A percentile compares a stretch with the other conserved stretches of the same genome.
These are phyloP conservation scores for Rhodotorula mucilaginosa DNA, from an alignment of 1,284 basidiomycete species.

Conservation along the genomic window DNA sequence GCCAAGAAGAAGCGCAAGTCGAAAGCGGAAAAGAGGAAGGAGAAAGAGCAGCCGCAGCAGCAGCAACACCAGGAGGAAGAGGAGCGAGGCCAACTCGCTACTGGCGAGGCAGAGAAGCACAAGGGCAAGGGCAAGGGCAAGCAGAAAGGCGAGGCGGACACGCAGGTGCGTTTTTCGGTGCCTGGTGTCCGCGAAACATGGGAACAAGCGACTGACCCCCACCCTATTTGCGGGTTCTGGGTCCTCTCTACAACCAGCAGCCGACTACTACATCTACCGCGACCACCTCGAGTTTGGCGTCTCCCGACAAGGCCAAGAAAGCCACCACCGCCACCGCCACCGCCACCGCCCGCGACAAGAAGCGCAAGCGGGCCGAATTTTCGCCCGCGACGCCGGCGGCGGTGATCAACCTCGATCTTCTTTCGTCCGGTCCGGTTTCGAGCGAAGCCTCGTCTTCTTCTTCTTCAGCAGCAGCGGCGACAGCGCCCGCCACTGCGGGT, in stretches of 20 bases:
- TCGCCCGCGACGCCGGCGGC: not conserved
- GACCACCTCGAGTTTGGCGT: not conserved
- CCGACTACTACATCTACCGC: not conserved
- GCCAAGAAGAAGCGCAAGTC: not conserved
- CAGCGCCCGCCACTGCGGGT: not conserved
- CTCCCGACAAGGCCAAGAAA: not conserved
- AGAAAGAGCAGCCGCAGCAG: not conserved
- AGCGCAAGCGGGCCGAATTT: slow-evolving; percentile 23
- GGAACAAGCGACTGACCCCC: no score
- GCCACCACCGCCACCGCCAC: not conserved
- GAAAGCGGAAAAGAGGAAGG: slow-evolving; percentile 4
- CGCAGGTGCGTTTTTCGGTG: not conserved
- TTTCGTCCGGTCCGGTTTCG: no score
- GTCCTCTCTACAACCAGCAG: no score
- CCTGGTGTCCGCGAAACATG: no score
- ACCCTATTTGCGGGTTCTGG: no score
- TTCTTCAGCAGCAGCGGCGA: not conserved
- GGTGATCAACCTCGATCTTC: no score
- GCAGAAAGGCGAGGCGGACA: not conserved
- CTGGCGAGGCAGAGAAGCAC: not conserved
- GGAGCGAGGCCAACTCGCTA: not conserved
- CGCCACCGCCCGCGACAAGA: not conserved
- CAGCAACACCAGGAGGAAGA: not conserved
- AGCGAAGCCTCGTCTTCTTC: no score
- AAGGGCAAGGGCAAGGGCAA: slow-evolving; percentile 4